Conservation (phyloP, 306 rosid genomes). For the Quercus agrifolia region DNA sequence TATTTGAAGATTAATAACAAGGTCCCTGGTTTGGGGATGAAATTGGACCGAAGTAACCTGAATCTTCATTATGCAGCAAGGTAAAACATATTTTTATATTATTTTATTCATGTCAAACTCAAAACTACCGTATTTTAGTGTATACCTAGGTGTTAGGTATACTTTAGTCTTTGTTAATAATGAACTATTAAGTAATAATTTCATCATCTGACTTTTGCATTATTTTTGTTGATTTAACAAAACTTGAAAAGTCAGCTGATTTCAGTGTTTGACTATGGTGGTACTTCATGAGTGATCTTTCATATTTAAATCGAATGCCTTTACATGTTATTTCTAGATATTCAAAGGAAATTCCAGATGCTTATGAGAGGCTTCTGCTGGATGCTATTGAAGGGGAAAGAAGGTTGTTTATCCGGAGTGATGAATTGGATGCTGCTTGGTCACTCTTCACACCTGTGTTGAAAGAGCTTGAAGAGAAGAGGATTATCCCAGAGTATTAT, state of each 20-base stretch:
- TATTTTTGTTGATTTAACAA: background rate
- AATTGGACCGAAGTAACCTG: slow-evolving; percentile 76
- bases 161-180: background rate
- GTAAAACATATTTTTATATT: slow-evolving; percentile 23
- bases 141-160: background rate
- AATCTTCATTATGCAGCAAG: slow-evolving; percentile 92
- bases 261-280: background rate
- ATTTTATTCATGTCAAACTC: background rate
- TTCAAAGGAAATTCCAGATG: slow-evolving; percentile 90
- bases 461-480: slow-evolving; percentile 72
- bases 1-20: slow-evolving; percentile 84
- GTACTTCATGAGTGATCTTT: background rate
- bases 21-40: slow-evolving; percentile 89
- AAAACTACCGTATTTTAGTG: background rate
- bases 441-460: slow-evolving; percentile 75
- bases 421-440: slow-evolving; percentile 89
- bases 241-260: background rate
- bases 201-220: background rate
- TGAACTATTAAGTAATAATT: background rate
- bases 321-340: slow-evolving; percentile 44
- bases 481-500: slow-evolving; percentile 74
- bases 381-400: slow-evolving; percentile 94
- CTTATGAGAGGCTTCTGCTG: slow-evolving; percentile 85
- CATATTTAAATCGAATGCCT: background rate
- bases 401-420: slow-evolving; percentile 85